Base-by-base conservation (phyloP, 371 early-diverging fungal species). In the Mucor saturninus region DNA sequence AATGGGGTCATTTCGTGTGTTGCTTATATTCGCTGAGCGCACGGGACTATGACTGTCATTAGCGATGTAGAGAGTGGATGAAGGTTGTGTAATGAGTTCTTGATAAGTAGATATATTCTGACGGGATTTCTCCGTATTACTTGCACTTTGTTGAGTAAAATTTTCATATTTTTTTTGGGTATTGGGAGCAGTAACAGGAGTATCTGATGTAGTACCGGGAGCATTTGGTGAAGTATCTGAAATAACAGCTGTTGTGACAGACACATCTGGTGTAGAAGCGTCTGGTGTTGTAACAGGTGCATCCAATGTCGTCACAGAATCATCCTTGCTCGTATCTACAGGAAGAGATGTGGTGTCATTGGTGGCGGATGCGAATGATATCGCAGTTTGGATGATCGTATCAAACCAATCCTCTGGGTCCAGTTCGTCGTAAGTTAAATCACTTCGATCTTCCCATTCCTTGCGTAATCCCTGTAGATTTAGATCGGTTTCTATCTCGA, bases 401-500 rank as follows among this genome's bases (percentile, higher is more conserved):
- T 54, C 28, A 26, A 32, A 15, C 45, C 43, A 61, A 21, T 21
- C 37, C 28, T 55, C 10, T 4, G 40, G 14, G 14, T 55, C 40
- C n/a, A 40, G 29, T 8, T 40, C 42, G 5, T 42, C 28, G 40
- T 37, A 28, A 14, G 7, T 26, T 10, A 55, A 42, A 9, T 55
- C 55, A 29, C 13, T 28, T 28, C 30, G 2, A 13, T 14, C 30
- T 8, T 43, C 40, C 68, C 68, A 68, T 49, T 61, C 58, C 28
- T 38, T 53, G 2, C 69, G 30, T 29, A 53, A 21, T 7, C 40
- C 53, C n/a, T 26, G 42, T 28, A 74, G 39, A 5, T 61, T 61
- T 9, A 79, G 56, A 42, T 79, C 83, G 14, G 68, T 45, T 32
- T 82, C 83, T 5, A 82, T 55, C 26, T 65, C 68, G 3, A 55